Conservation (phyloP, 352 stramenopile genomes). For the Phytophthora pluvialis region DNA sequence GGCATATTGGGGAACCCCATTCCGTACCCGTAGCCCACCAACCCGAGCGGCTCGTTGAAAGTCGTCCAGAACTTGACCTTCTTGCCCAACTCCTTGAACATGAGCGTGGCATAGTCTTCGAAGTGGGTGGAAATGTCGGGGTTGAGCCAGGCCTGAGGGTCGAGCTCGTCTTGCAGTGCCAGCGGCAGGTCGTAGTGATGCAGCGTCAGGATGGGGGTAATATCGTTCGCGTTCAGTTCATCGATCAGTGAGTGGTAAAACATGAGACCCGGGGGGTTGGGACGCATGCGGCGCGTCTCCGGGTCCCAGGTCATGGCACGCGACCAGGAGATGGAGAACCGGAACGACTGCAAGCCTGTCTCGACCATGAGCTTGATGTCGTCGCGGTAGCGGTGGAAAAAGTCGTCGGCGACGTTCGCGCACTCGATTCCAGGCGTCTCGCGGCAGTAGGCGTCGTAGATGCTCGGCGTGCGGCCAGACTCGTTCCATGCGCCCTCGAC, state of each 20-base stretch:
- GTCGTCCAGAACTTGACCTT: conserved; percentile 95
- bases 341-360: conserved; percentile 92
- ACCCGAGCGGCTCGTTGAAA: conserved; percentile 93
- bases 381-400: conserved; percentile 90
- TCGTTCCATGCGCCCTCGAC: conserved; percentile 89
- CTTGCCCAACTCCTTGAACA: conserved; percentile 91
- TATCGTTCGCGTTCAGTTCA: conserved; percentile 68
- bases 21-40: conserved; percentile 89
- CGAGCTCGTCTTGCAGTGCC: conserved; percentile 74
- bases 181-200: conserved; percentile 96
- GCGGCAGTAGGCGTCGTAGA: conserved; percentile 92
- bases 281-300: conserved; percentile 37
- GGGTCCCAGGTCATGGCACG: conserved; percentile 85
- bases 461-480: conserved; percentile 74
- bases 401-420: conserved; percentile 92
- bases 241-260: conserved; percentile 95
- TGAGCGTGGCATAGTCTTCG: conserved; percentile 87
- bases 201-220: conserved; percentile 91
- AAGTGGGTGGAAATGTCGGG: conserved; percentile 67
- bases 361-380: conserved; percentile 93
- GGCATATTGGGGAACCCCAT: conserved; percentile 55
- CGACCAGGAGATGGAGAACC: conserved; percentile 93
- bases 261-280: conserved; percentile 86
- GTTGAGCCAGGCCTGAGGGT: conserved; percentile 55
- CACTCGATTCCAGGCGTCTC: conserved; percentile 71